Conservation (phyloP, 345 rosid species). For the Heritiera littoralis region DNA sequence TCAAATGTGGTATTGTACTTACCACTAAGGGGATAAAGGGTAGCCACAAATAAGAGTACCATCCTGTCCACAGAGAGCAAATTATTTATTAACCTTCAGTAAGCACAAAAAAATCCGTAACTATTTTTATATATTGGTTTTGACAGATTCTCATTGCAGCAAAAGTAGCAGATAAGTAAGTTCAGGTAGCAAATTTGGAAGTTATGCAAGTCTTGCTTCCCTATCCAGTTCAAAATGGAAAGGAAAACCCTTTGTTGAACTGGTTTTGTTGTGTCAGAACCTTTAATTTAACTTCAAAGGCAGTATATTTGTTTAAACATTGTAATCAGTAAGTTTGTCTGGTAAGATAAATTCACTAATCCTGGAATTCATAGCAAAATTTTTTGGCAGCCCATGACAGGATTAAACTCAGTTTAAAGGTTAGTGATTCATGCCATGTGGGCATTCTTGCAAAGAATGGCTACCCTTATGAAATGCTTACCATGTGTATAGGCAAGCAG, state of each 20-base stretch:
- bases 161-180: background rate
- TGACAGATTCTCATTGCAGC: background rate
- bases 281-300: background rate
- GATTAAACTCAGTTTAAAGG: too few relatives aligned
- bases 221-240: too few relatives aligned
- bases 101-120: background rate
- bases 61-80: slow-evolving; percentile 45
- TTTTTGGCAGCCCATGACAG: too few relatives aligned
- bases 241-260: too few relatives aligned
- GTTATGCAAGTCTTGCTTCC: background rate
- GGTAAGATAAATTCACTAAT: too few relatives aligned
- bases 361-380: too few relatives aligned
- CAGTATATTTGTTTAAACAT: too few relatives aligned
- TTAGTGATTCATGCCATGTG: too few relatives aligned
- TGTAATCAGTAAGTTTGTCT: too few relatives aligned
- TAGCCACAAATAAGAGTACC: slow-evolving; percentile 68
- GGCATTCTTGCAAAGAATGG: too few relatives aligned
- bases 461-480: slow-evolving; percentile 25
- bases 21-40: slow-evolving; percentile 84
- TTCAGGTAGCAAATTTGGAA: background rate
- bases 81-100: background rate
- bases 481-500: slow-evolving; percentile 80
- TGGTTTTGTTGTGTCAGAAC: too few relatives aligned
- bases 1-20: slow-evolving; percentile 35
- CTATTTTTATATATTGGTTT: background rate